phyloP scores from a whole-genome alignment of 129 eudicot species.

The Daucus carota region DH1_v3.0 NC_030382.2:42681501-42682000 shows the following conservation, averaged over 20 bases:
- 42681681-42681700: background rate
- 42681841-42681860: background rate
- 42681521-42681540: constrained; percentile 82
- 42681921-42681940: background rate
- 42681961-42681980: no score
- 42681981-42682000: no score
- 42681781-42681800: background rate
- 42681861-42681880: background rate
- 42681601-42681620: constrained; percentile 10
- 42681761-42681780: background rate
- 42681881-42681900: no score
- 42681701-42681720: constrained; percentile 10
- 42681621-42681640: constrained; percentile 13
- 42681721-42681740: constrained; percentile 16
- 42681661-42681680: constrained; percentile 18
- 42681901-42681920: no score
- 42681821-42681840: background rate
- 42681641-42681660: constrained; percentile 12
- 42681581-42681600: constrained; percentile 24
- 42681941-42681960: no score
- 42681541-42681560: constrained; percentile 65
- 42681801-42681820: background rate
- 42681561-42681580: constrained; percentile 68
- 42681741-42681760: constrained; percentile 26
- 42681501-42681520: constrained; percentile 72